A percentile compares a stretch with the other conserved stretches of the same genome.
These are phyloP conservation scores for Penicillium canariense DNA, from an alignment of 495 filamentous ascomycete species.

Conservation along the genomic window DNA sequence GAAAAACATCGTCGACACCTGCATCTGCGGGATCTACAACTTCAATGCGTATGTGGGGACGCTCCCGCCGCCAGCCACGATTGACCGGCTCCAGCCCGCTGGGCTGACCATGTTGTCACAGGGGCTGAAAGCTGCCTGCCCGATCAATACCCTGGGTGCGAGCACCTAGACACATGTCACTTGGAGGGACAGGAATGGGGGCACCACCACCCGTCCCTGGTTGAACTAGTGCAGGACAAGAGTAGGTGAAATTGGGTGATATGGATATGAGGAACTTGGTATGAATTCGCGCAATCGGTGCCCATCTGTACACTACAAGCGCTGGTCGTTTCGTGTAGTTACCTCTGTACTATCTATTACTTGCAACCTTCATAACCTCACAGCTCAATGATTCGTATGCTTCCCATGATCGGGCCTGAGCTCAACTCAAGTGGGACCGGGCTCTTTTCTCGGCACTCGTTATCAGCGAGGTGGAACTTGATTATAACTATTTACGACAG, in stretches of 20 bases:
- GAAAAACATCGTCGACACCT: constrained; percentile 50
- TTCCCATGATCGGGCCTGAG: too few relatives aligned
- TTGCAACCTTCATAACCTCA: too few relatives aligned
- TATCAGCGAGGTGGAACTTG: too few relatives aligned
- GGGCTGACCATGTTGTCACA: constrained; percentile 29
- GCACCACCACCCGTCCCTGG: background rate
- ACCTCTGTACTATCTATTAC: background rate
- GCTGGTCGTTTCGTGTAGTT: background rate
- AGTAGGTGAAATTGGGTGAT: background rate
- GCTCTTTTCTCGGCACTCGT: background rate
- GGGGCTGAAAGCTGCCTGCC: constrained; percentile 32
- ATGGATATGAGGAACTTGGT: background rate
- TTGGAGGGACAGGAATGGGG: too few relatives aligned
- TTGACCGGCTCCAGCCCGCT: constrained; percentile 30
- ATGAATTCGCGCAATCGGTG: background rate
- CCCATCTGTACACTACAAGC: background rate
- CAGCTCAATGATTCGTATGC: too few relatives aligned
- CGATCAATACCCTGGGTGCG: constrained; percentile 31
- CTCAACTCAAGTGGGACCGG: background rate
- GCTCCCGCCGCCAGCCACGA: constrained; percentile 27
- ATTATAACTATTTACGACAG: too few relatives aligned
- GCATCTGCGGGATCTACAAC: constrained; percentile 61
- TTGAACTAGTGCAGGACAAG: background rate
- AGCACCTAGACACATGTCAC: too few relatives aligned
- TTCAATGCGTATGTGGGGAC: constrained; percentile 57